Evolutionary conservation across 2,329 filamentous ascomycete species (phyloP).

Genomic region (Rhinocladiella mackenziei): DNA sequence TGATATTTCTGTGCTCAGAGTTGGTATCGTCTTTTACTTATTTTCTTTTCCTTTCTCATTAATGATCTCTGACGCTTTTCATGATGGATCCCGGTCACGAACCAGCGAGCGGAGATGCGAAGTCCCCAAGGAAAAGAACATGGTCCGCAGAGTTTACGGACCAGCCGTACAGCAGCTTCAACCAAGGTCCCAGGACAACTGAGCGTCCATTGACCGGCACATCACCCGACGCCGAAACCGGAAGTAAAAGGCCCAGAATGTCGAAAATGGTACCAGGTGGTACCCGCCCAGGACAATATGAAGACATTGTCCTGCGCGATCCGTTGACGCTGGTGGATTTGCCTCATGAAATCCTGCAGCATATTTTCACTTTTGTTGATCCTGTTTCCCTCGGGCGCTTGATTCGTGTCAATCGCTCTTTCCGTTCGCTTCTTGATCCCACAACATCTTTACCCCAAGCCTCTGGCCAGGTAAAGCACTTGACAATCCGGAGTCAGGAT

Average conservation of each 20-base stretch:
- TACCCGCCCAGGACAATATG: background rate
- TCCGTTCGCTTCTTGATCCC: slow-evolving; percentile 58
- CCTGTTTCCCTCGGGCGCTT: slow-evolving; percentile 61
- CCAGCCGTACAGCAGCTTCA: background rate
- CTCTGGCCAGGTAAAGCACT: slow-evolving; percentile 31
- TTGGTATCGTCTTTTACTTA: slow-evolving; percentile 7
- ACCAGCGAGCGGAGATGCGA: background rate
- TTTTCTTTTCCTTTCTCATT: slow-evolving; percentile 12
- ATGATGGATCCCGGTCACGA: slow-evolving; percentile 7
- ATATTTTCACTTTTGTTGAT: slow-evolving; percentile 63
- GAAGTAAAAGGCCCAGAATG: slow-evolving; percentile 12
- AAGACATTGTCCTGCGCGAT: background rate
- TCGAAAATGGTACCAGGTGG: background rate
- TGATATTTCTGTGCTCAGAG: slow-evolving; percentile 17
- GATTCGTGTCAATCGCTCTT: slow-evolving; percentile 64
- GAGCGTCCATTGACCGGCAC: background rate
- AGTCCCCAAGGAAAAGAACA: slow-evolving; percentile 10
- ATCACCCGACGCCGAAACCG: background rate
- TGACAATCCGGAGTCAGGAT: slow-evolving; percentile 53
- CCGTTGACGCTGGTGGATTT: slow-evolving; percentile 12
- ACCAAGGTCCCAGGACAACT: slow-evolving; percentile 1
- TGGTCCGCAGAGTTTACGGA: slow-evolving; percentile 7
- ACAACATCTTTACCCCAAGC: slow-evolving; percentile 36
- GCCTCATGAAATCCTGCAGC: slow-evolving; percentile 60
- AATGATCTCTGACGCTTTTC: slow-evolving; percentile 8